phyloP scores from a whole-genome alignment of 257 asterid species.

The Nicotiana paniculata region DNA sequence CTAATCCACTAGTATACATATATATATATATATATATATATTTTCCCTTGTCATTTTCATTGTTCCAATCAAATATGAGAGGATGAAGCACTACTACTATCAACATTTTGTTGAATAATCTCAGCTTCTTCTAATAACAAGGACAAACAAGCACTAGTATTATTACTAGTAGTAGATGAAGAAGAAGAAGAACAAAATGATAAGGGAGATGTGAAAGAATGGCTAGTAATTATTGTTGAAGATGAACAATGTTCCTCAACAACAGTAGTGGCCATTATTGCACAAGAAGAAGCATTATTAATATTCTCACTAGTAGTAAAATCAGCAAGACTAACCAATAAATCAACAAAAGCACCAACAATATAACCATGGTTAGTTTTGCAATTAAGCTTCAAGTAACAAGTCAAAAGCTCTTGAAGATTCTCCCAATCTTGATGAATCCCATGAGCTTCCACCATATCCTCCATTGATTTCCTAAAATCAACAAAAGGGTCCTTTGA shows the following conservation, averaged over 20 bases:
- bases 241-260: slow-evolving; percentile 20
- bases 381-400: slow-evolving; percentile 46
- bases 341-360: slow-evolving; percentile 69
- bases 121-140: slow-evolving; percentile 25
- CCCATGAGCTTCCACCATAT: slow-evolving; percentile 62
- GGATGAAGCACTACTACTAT: slow-evolving; percentile 4
- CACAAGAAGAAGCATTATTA: neutral
- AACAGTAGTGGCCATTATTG: slow-evolving; percentile 1
- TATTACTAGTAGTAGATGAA: slow-evolving; percentile 1
- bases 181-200: slow-evolving; percentile 44
- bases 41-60: no score
- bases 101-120: slow-evolving; percentile 14
- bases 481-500: slow-evolving; percentile 59
- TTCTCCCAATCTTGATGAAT: slow-evolving; percentile 40
- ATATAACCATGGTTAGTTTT: slow-evolving; percentile 50
- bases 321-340: slow-evolving; percentile 28
- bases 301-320: neutral
- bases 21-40: no score
- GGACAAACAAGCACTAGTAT: slow-evolving; percentile 23
- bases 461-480: slow-evolving; percentile 70
- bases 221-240: slow-evolving; percentile 19
- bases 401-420: slow-evolving; percentile 53
- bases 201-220: slow-evolving; percentile 65
- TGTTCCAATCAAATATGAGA: slow-evolving; percentile 9
- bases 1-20: neutral